Evolutionary conservation across 345 rosid genomes (phyloP).

Genomic region (Salix exigua): DNA sequence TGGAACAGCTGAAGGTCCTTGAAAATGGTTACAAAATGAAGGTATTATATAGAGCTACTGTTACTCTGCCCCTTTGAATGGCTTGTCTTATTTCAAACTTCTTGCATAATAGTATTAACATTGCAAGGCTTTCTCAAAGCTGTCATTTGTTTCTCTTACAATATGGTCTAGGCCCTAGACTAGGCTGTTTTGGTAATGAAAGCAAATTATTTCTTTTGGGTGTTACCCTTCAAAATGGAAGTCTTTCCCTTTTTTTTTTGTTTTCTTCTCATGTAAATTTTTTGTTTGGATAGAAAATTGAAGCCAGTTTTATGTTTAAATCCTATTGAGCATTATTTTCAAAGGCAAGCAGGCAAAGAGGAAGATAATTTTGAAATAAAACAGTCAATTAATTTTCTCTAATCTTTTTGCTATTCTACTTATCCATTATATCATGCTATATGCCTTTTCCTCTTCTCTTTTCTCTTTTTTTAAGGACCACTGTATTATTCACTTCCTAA

Average conservation of each 20-base stretch:
- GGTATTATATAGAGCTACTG: slow-evolving; percentile 36
- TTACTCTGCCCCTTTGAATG: neutral
- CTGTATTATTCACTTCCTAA: neutral
- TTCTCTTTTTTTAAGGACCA: neutral
- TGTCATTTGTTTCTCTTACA: neutral
- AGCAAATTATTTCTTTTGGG: neutral
- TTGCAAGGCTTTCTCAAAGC: neutral
- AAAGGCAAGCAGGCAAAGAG: neutral
- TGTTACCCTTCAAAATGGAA: neutral
- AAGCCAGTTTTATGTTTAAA: neutral
- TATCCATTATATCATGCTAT: neutral
- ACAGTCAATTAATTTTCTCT: neutral
- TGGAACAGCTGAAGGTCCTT: slow-evolving; percentile 95
- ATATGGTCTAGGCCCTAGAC: neutral
- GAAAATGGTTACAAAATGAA: slow-evolving; percentile 97
- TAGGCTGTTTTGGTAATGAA: neutral
- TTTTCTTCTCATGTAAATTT: neutral
- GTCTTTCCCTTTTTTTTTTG: neutral
- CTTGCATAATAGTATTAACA: neutral
- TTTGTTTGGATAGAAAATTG: neutral
- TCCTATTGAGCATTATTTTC: neutral
- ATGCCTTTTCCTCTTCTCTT: neutral
- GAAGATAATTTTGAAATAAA: neutral
- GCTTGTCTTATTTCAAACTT: neutral
- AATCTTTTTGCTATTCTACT: too few relatives aligned